Evolutionary conservation across 1,284 basidiomycete species (phyloP).

Genomic region (Marasmius sp.): DNA sequence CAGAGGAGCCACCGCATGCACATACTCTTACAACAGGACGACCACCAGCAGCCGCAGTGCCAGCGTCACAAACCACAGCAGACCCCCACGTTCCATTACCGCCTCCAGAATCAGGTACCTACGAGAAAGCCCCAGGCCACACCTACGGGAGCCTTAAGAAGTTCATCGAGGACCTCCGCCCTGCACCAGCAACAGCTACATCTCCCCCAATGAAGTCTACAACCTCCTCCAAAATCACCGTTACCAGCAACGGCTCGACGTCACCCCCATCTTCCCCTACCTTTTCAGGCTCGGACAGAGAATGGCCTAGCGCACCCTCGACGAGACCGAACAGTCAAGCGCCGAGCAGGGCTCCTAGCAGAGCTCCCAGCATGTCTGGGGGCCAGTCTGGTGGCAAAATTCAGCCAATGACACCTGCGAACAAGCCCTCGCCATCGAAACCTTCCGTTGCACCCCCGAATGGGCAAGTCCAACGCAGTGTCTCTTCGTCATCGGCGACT

Average conservation of each 20-base stretch:
- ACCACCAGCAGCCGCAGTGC: constrained; percentile 21
- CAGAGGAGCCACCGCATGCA: constrained; percentile 55
- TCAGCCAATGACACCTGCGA: constrained; percentile 8
- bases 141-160: constrained; percentile 48
- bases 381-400: constrained; percentile 49
- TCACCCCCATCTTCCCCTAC: constrained; percentile 35
- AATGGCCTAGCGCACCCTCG: constrained; percentile 61
- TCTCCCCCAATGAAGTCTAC: constrained; percentile 5
- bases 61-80: neutral
- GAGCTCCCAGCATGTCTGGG: constrained; percentile 52
- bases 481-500: constrained; percentile 23
- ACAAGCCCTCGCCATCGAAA: constrained; percentile 2
- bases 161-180: constrained; percentile 33
- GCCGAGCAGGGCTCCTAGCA: constrained; percentile 55
- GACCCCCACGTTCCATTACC: constrained; percentile 44
- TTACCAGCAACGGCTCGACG: constrained; percentile 19
- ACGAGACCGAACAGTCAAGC: constrained; percentile 60
- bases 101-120: constrained; percentile 49
- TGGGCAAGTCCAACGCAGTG: constrained; percentile 12
- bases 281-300: constrained; percentile 25
- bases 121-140: constrained; percentile 57
- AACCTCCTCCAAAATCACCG: constrained; percentile 8
- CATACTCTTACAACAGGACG: constrained; percentile 14
- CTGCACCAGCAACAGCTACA: constrained; percentile 22
- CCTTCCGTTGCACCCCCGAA: constrained; percentile 9